Evolutionary conservation across 495 filamentous ascomycete genomes (phyloP), one percentile per base, ranked within the genome.

Genomic region (Neurospora africana): DNA sequence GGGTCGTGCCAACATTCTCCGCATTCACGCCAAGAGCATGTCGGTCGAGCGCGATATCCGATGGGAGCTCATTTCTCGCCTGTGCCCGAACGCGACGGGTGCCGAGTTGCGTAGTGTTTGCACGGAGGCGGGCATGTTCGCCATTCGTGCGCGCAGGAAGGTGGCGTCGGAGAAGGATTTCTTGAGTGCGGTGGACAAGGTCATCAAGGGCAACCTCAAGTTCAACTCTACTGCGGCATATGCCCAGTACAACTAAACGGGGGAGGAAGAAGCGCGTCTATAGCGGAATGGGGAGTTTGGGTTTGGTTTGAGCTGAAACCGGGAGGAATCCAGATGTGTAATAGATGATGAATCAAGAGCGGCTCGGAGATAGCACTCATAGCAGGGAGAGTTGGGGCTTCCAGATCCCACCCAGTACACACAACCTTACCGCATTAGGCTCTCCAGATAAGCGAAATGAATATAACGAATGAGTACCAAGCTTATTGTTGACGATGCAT

Each of bases 141-240:
- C 95, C 61, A 98, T 99, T 77, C 89, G 95, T 69, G 95, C 96
- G 43, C 86, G 95, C 81, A 90, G 95, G 80, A 99, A 99, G 92
- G 94, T 99, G 13, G 95, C 95, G 5, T 95, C 94, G 27, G 95
- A 99, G 89, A 99, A 99, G 89, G 95, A 99, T 85, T 99, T 99
- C 84, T 86, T 99, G 81, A 91, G 91, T 23, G 94, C 95, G 19
- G 95, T 99, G 72, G 95, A 99, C 84, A 99, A 99, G 89, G 95
- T 99, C 70, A 99, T 99, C 84, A 98, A 98, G 89, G 94, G 93
- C 73, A 97, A 97, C 82, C 85, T 97, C 80, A 99, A 99, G 87
- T 99, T 99, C 87, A 98, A 97, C 87, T 97, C 93, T 71, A 99
- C 95, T 70, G 95, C 96, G 33, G 94, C 93, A 71, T 99, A 99